Evolutionary conservation across 441 rosid genomes (phyloP).

Genomic region (Melastoma candidum): DNA sequence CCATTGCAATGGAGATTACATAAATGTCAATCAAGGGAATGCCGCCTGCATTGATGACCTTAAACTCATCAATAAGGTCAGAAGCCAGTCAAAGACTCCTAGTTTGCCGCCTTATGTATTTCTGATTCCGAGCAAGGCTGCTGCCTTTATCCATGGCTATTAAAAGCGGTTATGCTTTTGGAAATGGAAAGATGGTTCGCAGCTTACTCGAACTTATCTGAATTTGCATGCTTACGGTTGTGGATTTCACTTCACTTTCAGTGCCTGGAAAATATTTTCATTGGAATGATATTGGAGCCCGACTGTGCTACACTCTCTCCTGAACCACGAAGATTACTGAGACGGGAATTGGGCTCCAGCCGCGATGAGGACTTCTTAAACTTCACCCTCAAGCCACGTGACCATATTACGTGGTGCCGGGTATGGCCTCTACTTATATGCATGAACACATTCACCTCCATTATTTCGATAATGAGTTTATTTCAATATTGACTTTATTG

Average conservation of each 20-base stretch:
- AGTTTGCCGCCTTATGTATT: background rate
- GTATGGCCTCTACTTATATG: too few relatives aligned
- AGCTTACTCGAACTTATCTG: background rate
- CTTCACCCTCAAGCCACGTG: too few relatives aligned
- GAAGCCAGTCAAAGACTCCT: background rate
- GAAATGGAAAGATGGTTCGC: too few relatives aligned
- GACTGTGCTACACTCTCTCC: background rate
- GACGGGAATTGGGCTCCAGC: too few relatives aligned
- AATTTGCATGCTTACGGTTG: too few relatives aligned
- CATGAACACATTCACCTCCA: too few relatives aligned
- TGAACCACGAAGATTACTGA: background rate
- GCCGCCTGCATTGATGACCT: conserved; percentile 7
- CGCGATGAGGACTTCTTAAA: too few relatives aligned
- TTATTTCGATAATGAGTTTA: too few relatives aligned
- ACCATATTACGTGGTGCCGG: too few relatives aligned
- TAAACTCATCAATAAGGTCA: background rate
- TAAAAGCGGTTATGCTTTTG: too few relatives aligned
- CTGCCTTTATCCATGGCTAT: too few relatives aligned
- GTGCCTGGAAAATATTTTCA: conserved; percentile 1
- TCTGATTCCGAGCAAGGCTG: background rate
- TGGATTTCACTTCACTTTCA: background rate
- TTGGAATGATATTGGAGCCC: conserved; percentile 7
- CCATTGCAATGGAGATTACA: conserved; percentile 12
- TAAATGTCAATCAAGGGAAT: conserved; percentile 7
- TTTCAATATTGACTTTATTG: too few relatives aligned